Percentiles rank a stretch among this genome's conserved stretches.
phyloP scores from a whole-genome alignment of 139 green algal genomes.

The Chlamydomonas eustigma region DNA sequence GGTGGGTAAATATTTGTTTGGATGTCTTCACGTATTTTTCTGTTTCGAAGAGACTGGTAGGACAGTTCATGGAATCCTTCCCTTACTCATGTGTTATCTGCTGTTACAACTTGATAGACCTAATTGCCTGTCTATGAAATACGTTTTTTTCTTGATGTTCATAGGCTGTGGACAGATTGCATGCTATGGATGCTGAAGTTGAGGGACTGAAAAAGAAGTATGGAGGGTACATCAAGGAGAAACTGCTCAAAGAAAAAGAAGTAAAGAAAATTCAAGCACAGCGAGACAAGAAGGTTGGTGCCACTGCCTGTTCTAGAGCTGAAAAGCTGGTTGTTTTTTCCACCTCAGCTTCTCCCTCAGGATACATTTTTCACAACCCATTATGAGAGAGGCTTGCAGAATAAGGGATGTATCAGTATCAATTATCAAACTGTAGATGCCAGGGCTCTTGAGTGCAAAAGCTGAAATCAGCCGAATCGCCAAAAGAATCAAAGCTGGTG shows the following conservation, averaged over 20 bases:
- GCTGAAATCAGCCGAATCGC: constrained; percentile 53
- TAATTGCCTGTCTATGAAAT: no score
- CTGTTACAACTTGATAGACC: no score
- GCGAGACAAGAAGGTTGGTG: constrained; percentile 51
- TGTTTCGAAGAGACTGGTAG: no score
- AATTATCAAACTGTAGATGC: background rate
- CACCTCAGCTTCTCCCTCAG: no score
- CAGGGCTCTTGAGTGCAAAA: constrained; percentile 29
- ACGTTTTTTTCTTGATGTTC: background rate
- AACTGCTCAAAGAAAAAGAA: constrained; percentile 61
- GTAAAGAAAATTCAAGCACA: constrained; percentile 57
- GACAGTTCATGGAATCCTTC: no score
- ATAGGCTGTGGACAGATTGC: background rate
- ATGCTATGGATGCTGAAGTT: constrained; percentile 17
- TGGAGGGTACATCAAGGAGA: constrained; percentile 23
- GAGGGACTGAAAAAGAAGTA: constrained; percentile 18
- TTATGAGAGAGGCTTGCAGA: background rate
- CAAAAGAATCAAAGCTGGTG: constrained; percentile 38
- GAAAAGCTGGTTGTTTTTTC: background rate
- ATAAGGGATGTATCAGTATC: background rate
- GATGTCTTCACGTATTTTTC: no score
- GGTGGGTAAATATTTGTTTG: background rate
- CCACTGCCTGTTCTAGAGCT: background rate
- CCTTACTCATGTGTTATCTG: no score
- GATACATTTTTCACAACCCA: no score